Evolutionary conservation across 768 basidiomycete genomes (phyloP), one percentile per base, ranked within the genome.

Genomic region (Serendipita sp.): DNA sequence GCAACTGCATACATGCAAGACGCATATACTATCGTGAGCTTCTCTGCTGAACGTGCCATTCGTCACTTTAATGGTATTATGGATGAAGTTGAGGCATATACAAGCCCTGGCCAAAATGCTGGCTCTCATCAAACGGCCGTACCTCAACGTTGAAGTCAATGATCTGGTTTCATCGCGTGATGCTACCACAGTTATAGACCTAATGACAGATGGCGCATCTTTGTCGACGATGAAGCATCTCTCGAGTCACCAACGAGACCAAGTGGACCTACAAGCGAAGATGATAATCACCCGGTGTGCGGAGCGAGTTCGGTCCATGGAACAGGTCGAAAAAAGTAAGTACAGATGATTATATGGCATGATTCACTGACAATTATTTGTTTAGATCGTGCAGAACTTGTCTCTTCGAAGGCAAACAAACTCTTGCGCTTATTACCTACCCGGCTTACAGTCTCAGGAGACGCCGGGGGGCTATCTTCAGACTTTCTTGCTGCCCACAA

Each of bases 181-280:
- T 69, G 68, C 77, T 15, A 74, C 75, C 45, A 79, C 81, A 48
- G 80, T 72, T 48, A 74, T 89, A 64, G 85, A 90, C 75, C 70
- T 89, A 11, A 74, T 70, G 53, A 75, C 71, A 28, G 76, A 76
- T 64, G 67, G 16, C 67, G 65, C 63, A 72, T 76, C 78, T 51
- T 89, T 86, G 87, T 73, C 79, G 16, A 80, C 80, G 63, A 77
- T 90, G 63, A 83, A 81, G 67, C 77, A 86, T 70, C 80, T 99
- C 3, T 84, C 84, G 7, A 93, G 97, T 71, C 84, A 90, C 67
- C 94, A 99, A 73, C 80, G 94, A 67, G 94, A 97, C 75, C 92
- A 96, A 75, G 89, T 99, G 63, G 96, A 99, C 78, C 76, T 93
- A 66, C 89, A 95, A 72, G 88, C 91, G 37, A 86, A 88, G 68